Conservation (phyloP, 1,284 basidiomycete genomes). For the Tilletia caries region DNA sequence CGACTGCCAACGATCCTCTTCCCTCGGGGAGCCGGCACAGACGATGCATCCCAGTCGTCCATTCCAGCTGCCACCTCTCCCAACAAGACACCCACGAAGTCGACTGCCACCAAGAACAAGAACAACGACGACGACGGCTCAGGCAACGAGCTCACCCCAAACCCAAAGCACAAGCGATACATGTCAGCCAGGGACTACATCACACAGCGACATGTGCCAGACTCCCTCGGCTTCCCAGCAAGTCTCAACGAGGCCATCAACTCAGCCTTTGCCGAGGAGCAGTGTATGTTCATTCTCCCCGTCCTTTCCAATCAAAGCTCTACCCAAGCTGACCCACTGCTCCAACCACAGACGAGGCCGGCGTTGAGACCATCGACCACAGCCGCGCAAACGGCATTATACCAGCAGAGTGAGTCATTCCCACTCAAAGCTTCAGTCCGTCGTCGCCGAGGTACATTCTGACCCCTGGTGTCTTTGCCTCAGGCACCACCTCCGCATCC, state of each 20-base stretch:
- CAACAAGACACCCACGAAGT: not conserved
- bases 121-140: not conserved
- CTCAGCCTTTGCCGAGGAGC: not conserved
- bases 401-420: not conserved
- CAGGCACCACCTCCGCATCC: conserved; percentile 13
- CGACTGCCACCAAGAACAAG: not conserved
- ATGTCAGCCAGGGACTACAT: too few relatives aligned
- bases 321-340: too few relatives aligned
- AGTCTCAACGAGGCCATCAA: conserved; percentile 6
- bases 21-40: not conserved
- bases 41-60: not conserved
- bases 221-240: not conserved
- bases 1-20: conserved; percentile 4
- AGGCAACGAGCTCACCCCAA: too few relatives aligned
- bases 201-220: not conserved
- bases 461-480: too few relatives aligned
- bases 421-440: too few relatives aligned
- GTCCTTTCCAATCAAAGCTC: too few relatives aligned
- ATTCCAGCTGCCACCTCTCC: not conserved
- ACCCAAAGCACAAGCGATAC: too few relatives aligned
- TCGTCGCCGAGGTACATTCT: too few relatives aligned
- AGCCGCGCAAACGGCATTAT: conserved; percentile 6
- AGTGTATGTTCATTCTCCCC: not conserved
- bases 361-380: conserved; percentile 5
- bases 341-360: conserved; percentile 7